A percentile compares a stretch with the other conserved stretches of the same genome.
Conservation (phyloP, 768 basidiomycete genomes). For the Termitomyces eurrhizus region DNA sequence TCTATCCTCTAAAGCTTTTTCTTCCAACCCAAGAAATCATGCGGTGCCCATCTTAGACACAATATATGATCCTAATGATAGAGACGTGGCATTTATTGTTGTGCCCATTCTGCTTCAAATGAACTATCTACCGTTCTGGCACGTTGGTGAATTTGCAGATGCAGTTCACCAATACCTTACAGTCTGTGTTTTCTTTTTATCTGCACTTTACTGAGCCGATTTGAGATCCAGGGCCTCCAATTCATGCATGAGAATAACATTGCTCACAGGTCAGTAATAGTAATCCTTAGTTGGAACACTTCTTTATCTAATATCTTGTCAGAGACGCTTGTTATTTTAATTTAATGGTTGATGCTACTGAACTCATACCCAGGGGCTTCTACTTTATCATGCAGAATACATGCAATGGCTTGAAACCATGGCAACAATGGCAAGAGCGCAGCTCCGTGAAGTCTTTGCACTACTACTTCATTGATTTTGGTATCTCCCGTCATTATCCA, state of each 20-base stretch:
- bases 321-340: constrained; percentile 21
- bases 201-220: neutral
- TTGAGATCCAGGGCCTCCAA: constrained; percentile 14
- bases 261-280: constrained; percentile 15
- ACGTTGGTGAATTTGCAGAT: constrained; percentile 8
- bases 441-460: constrained; percentile 25
- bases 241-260: constrained; percentile 21
- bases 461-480: constrained; percentile 38
- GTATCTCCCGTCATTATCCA: constrained; percentile 24
- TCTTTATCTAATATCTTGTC: neutral
- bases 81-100: constrained; percentile 5
- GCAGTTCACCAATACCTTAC: constrained; percentile 6
- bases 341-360: constrained; percentile 30
- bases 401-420: constrained; percentile 12
- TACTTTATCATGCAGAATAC: constrained; percentile 19
- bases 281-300: neutral
- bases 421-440: constrained; percentile 18
- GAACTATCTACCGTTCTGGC: constrained; percentile 10
- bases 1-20: constrained; percentile 2
- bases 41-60: constrained; percentile 7
- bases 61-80: constrained; percentile 4
- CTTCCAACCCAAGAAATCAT: constrained; percentile 7
- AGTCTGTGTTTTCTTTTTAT: neutral
- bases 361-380: constrained; percentile 19
- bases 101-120: constrained; percentile 11